These are phyloP conservation scores for Eucalyptus pauciflora DNA, from an alignment of 345 rosid genomes.

Conservation along the genomic window DNA sequence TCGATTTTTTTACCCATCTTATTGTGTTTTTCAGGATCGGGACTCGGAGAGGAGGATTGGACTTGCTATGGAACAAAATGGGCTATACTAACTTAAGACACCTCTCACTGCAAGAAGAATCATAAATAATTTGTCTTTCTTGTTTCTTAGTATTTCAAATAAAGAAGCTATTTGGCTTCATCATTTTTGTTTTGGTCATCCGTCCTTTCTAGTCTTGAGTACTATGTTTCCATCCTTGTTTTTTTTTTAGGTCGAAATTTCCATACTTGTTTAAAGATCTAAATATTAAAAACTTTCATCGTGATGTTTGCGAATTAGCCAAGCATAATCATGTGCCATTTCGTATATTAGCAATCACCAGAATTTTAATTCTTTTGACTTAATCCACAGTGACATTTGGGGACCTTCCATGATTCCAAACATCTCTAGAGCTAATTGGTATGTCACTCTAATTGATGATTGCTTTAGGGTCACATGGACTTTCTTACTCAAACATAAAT, in stretches of 20 bases:
- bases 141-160: not conserved
- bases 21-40: not conserved
- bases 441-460: too few relatives aligned
- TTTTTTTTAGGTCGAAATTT: too few relatives aligned
- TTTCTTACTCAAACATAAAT: too few relatives aligned
- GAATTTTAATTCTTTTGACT: not conserved
- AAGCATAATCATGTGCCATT: not conserved
- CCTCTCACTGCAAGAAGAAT: not conserved
- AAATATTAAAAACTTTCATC: not conserved
- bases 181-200: not conserved
- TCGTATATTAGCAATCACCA: not conserved
- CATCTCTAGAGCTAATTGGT: too few relatives aligned
- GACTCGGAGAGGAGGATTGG: not conserved
- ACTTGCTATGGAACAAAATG: not conserved
- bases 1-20: not conserved
- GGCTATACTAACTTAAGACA: not conserved
- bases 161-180: not conserved
- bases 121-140: not conserved
- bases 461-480: too few relatives aligned
- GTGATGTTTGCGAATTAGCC: not conserved
- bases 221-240: not conserved
- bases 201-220: not conserved
- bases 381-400: not conserved
- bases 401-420: not conserved
- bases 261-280: not conserved